These are phyloP conservation scores for Orbilia brochopaga DNA, from an alignment of 2,329 filamentous ascomycete genomes.

Conservation along the genomic window DNA sequence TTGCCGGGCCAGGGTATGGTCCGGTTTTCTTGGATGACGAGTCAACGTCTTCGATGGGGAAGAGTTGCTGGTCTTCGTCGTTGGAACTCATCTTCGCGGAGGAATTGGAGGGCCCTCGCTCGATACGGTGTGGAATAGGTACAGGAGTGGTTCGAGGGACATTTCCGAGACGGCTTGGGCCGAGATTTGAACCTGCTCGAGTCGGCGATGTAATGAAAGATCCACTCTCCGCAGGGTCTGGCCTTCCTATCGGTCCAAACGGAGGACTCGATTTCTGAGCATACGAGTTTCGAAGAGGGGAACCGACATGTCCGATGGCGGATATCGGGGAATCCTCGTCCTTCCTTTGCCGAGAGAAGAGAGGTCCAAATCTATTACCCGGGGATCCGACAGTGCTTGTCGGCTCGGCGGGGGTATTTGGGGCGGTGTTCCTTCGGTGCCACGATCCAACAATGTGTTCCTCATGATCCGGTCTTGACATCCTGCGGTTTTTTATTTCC, in stretches of 20 bases:
- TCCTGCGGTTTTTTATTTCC: slow-evolving; percentile 69
- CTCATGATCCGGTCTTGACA: slow-evolving; percentile 66
- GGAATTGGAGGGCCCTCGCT: slow-evolving; percentile 26
- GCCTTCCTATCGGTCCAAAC: slow-evolving; percentile 52
- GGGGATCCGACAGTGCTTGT: slow-evolving; percentile 65
- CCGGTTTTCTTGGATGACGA: slow-evolving; percentile 37
- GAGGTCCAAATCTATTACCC: slow-evolving; percentile 68
- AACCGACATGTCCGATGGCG: slow-evolving; percentile 68
- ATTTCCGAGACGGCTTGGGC: slow-evolving; percentile 15
- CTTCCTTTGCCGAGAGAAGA: slow-evolving; percentile 65
- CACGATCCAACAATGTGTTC: slow-evolving; percentile 56
- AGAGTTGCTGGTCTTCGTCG: slow-evolving; percentile 31
- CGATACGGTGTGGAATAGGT: slow-evolving; percentile 24
- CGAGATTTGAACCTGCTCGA: slow-evolving; percentile 10
- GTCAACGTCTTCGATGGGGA: slow-evolving; percentile 44
- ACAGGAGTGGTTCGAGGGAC: slow-evolving; percentile 28
- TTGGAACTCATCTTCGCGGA: slow-evolving; percentile 23
- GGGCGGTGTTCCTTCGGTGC: slow-evolving; percentile 57
- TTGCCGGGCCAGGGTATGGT: slow-evolving; percentile 15
- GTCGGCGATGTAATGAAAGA: slow-evolving; percentile 47
- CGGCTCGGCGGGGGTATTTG: slow-evolving; percentile 62
- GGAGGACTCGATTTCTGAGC: slow-evolving; percentile 54
- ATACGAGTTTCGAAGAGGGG: slow-evolving; percentile 69
- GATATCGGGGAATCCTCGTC: slow-evolving; percentile 60
- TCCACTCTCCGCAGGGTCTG: slow-evolving; percentile 50